phyloP scores from a whole-genome alignment of 305 asterid genomes.

The Petunia hybrid region DNA sequence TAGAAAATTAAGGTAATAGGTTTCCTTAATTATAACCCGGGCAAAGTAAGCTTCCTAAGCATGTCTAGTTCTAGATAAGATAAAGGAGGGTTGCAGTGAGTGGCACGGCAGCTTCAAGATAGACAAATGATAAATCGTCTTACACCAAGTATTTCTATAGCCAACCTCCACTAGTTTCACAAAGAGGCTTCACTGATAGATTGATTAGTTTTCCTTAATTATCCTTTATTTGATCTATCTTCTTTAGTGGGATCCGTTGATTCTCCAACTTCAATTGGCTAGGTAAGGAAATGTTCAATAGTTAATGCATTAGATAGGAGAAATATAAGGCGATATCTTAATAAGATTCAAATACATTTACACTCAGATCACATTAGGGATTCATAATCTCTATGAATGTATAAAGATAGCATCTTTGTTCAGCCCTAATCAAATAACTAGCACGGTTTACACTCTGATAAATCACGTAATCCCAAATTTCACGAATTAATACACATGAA shows the following conservation, averaged over 20 bases:
- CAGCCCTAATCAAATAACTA: background rate
- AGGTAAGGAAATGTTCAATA: background rate
- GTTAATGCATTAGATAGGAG: too few relatives aligned
- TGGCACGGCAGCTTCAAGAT: background rate
- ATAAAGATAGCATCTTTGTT: background rate
- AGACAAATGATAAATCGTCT: background rate
- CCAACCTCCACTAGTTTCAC: background rate
- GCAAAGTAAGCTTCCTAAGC: background rate
- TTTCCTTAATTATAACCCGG: background rate
- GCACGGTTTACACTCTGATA: background rate
- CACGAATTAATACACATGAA: background rate
- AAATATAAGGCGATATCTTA: background rate
- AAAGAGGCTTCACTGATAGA: background rate
- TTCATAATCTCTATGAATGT: background rate
- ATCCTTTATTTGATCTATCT: background rate
- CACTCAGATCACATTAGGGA: background rate
- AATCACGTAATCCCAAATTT: conserved; percentile 4
- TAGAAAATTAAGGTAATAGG: background rate
- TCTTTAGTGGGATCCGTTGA: background rate
- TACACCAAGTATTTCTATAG: background rate
- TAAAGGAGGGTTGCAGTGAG: conserved; percentile 10
- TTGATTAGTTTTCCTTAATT: background rate
- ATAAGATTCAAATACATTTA: background rate
- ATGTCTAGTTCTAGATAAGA: background rate
- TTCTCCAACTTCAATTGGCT: background rate